Conservation (phyloP, 495 filamentous ascomycete genomes). For the Aspergillus campestris region DNA sequence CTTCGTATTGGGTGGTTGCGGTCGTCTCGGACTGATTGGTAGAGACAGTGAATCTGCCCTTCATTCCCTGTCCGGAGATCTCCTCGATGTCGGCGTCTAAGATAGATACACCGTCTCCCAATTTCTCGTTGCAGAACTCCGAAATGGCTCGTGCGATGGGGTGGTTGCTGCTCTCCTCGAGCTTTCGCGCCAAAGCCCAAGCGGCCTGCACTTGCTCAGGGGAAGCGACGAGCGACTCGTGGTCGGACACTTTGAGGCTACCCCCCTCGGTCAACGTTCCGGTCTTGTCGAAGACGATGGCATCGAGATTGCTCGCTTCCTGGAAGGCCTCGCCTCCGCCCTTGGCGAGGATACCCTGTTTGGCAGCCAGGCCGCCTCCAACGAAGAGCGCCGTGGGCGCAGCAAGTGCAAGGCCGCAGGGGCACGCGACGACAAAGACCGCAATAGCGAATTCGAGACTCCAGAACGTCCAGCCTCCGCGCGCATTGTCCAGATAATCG, state of each 20-base stretch:
- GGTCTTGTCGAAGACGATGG: slow-evolving; percentile 93
- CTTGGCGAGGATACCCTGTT: slow-evolving; percentile 83
- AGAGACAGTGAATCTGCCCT: slow-evolving; percentile 50
- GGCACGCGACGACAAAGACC: slow-evolving; percentile 92
- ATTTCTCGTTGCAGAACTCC: slow-evolving; percentile 48
- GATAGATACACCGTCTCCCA: slow-evolving; percentile 13
- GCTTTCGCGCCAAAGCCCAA: slow-evolving; percentile 48
- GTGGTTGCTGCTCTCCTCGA: slow-evolving; percentile 82
- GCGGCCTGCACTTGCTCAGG: slow-evolving; percentile 25
- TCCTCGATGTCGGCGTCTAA: slow-evolving; percentile 53
- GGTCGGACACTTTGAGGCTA: slow-evolving; percentile 69
- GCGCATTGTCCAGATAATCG: slow-evolving; percentile 55
- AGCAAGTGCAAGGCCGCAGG: slow-evolving; percentile 85
- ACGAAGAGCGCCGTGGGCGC: slow-evolving; percentile 93
- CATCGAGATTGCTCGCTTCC: slow-evolving; percentile 78
- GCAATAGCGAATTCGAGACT: slow-evolving; percentile 87
- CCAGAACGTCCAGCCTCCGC: slow-evolving; percentile 80
- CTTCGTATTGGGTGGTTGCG: slow-evolving; percentile 39
- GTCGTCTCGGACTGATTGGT: background rate
- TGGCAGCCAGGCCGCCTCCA: slow-evolving; percentile 78
- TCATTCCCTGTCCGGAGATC: slow-evolving; percentile 73
- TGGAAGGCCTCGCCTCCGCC: slow-evolving; percentile 96
- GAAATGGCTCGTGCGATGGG: slow-evolving; percentile 80
- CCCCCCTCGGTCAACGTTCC: slow-evolving; percentile 85
- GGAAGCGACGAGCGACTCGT: slow-evolving; percentile 44